Evolutionary conservation across 1,139 yeast genomes (phyloP), one percentile per base, ranked within the genome.

Genomic region (Suhomyces kunorum): DNA sequence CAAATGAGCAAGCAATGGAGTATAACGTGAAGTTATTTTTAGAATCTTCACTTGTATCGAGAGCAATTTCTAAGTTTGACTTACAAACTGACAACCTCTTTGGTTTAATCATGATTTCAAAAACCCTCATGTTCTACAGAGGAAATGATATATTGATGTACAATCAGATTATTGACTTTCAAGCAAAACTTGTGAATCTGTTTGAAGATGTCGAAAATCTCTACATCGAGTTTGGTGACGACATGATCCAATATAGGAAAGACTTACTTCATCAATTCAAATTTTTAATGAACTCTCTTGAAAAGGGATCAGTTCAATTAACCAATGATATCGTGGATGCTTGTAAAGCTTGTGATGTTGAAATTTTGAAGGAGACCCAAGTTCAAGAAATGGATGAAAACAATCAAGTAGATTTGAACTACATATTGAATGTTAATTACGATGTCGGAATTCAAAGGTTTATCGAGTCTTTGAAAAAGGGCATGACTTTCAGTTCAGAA

Each of bases 201-300:
- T 70, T 80, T 38, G 76, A 76, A 50, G 80, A 78, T 47, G 59
- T 78, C 20, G 81, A 76, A 34, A 66, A 72, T 37, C 72, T 71
- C 45, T 76, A 76, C 49, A 53, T 72, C 29, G 68, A 64, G 28
- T 58, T 74, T 41, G 63, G 65, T 12, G 58, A 59, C 2, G 74
- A 73, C 13, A 55, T 76, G 29, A 32, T 36, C 6, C 49, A 48
- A 4, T 69, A 63, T 46, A 66, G 61, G 42, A 26, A 28, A 1
- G 36, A 45, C 1, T 50, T 68, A 39, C 43, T 46, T n/a, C 26
- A 33, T 3, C 51, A 54, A 15, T 64, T 66, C 41, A 42, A 26
- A 3, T 12, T 28, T 5, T 37, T 49, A 34, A 32, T 56, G 20
- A 32, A 38, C 1, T 25, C 38, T 2, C 39, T 38, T 12, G 34